These are phyloP conservation scores for Botrytis fabae DNA, from an alignment of 2,329 filamentous ascomycete genomes.

Conservation along the genomic window DNA sequence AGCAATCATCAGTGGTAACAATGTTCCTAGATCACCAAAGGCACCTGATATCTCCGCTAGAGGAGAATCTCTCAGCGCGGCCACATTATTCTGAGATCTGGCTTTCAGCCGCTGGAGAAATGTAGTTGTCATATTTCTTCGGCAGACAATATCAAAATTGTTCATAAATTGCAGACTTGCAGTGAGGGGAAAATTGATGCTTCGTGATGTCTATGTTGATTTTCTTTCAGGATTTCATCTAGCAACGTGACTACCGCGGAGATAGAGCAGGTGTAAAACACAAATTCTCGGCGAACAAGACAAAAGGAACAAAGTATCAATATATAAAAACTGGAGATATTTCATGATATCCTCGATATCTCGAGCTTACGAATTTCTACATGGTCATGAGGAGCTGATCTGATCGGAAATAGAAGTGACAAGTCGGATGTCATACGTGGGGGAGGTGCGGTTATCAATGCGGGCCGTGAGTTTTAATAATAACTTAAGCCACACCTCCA, in stretches of 20 bases:
- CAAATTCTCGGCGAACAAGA: neutral
- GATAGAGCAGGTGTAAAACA: neutral
- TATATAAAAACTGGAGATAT: neutral
- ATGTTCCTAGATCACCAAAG: conserved; percentile 83
- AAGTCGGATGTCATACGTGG: neutral
- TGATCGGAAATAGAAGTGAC: neutral
- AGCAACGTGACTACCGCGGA: too few relatives aligned
- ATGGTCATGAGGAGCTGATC: conserved; percentile 9
- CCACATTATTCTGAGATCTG: conserved; percentile 50
- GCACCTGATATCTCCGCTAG: conserved; percentile 83
- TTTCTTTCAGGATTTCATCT: neutral
- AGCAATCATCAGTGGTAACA: conserved; percentile 85
- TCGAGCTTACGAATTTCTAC: conserved; percentile 3
- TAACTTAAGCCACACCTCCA: conserved; percentile 26
- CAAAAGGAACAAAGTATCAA: neutral
- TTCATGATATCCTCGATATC: neutral
- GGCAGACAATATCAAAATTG: neutral
- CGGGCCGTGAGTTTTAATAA: neutral
- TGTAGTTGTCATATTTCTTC: conserved; percentile 2
- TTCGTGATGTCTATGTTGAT: neutral
- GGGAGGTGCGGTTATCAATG: conserved; percentile 10
- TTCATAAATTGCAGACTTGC: neutral
- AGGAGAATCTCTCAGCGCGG: conserved; percentile 55
- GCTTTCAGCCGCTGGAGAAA: conserved; percentile 5
- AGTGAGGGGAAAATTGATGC: neutral